Base-by-base conservation (phyloP, 2,329 filamentous ascomycete genomes). In the Alternaria hordeiaustralica region DNA sequence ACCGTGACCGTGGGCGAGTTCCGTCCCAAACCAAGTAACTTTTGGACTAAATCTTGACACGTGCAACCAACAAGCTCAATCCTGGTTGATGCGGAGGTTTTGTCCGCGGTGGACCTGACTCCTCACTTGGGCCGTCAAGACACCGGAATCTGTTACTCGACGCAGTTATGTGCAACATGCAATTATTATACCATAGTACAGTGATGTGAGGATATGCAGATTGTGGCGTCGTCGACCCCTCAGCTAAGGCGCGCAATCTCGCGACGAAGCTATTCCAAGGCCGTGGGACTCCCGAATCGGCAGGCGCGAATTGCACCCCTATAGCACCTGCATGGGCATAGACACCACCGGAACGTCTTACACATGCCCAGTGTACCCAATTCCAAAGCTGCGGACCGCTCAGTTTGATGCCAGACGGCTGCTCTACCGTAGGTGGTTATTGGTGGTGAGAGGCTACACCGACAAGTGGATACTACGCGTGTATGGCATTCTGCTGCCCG, bases 221-320 rank as follows among this genome's bases (percentile, higher is more conserved):
- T 45, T 49, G 64, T 68, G 66, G 64, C 61, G 56, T 58, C 41
- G 28, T 23, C n/a, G 18, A 44, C 59, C 55, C 60, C 55, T 63
- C 54, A 45, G 26, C 53, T 30, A 47, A 61, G 56, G 60, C 51
- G 58, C 51, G 61, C 55, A 51, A 59, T 44, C 57, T 59, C 55
- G 25, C 60, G 53, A 18, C 55, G 33, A 21, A 47, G 28, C 21
- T 33, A 26, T 26, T 33, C 62, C 62, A 65, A 23, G 28, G 55
- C 58, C 44, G 28, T 43, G 59, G 65, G 44, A 63, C 41, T 66
- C 63, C 60, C 45, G 51, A 69, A 68, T 28, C 45, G 64, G 68
- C 65, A 70, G 68, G 64, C 66, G 64, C 60, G 36, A 64, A 55
- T 54, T 61, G 60, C 44, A 67, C 62, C 66, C 66, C 66, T 68